Conservation (phyloP, 768 basidiomycete species). For the Suillus subluteus region DNA sequence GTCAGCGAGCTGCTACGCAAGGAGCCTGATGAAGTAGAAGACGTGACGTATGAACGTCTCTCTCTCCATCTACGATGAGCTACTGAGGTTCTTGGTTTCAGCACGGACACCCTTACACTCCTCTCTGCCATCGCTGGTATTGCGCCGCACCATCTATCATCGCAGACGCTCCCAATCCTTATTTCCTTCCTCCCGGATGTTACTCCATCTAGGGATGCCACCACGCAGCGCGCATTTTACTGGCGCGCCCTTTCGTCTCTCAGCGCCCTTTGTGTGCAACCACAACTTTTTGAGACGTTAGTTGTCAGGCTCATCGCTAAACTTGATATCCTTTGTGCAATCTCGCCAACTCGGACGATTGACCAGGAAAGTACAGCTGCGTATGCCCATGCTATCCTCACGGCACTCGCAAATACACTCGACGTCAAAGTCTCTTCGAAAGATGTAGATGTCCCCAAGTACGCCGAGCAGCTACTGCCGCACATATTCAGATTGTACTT, state of each 20-base stretch:
- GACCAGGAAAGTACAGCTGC: conserved; percentile 71
- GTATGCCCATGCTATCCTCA: conserved; percentile 84
- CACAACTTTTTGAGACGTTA: conserved; percentile 82
- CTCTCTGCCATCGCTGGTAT: conserved; percentile 62
- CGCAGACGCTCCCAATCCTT: conserved; percentile 79
- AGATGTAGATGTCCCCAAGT: conserved; percentile 79
- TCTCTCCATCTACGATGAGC: background rate
- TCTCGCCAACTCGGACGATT: conserved; percentile 28
- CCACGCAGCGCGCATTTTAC: conserved; percentile 59
- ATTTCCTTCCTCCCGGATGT: conserved; percentile 74
- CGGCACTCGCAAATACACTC: conserved; percentile 67
- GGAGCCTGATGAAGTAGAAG: conserved; percentile 54
- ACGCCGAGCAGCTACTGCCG: conserved; percentile 76
- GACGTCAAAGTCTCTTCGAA: conserved; percentile 50
- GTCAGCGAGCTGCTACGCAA: conserved; percentile 65
- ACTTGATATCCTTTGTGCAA: conserved; percentile 67
- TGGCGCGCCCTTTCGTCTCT: conserved; percentile 73
- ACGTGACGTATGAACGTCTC: conserved; percentile 46
- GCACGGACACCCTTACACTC: conserved; percentile 62
- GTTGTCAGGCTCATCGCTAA: conserved; percentile 78
- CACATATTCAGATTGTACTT: conserved; percentile 68
- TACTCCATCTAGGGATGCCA: conserved; percentile 58
- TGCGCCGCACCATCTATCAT: conserved; percentile 67
- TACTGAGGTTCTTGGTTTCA: conserved; percentile 30
- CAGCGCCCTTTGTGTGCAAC: conserved; percentile 69